phyloP scores from a whole-genome alignment of 2,329 filamentous ascomycete genomes.

The Monilinia fructigena region DNA sequence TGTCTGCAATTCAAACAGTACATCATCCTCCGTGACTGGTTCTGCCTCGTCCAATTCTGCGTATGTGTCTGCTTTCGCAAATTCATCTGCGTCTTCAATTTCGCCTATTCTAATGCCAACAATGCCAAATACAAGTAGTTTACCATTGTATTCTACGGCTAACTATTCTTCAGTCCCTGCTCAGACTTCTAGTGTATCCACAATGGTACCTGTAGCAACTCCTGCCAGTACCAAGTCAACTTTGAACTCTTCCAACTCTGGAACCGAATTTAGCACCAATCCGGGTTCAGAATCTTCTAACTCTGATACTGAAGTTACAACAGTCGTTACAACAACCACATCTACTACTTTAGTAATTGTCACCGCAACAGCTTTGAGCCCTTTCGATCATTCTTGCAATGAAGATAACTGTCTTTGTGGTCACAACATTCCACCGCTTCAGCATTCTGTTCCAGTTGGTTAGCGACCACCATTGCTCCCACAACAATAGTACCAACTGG shows the following conservation, averaged over 20 bases:
- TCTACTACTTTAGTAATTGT: neutral
- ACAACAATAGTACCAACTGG: neutral
- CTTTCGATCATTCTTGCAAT: neutral
- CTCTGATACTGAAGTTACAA: neutral
- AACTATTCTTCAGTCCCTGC: neutral
- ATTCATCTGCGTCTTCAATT: neutral
- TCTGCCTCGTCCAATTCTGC: neutral
- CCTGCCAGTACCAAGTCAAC: neutral
- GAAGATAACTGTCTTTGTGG: neutral
- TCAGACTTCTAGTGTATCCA: neutral
- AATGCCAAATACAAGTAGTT: neutral
- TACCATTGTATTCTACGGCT: neutral
- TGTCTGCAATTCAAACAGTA: neutral
- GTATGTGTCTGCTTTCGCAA: neutral
- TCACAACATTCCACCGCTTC: neutral
- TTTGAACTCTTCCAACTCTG: neutral
- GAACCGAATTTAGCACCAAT: neutral
- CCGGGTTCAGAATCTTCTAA: neutral
- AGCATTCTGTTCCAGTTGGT: constrained; percentile 2
- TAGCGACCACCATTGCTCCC: neutral
- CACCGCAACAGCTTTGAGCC: neutral
- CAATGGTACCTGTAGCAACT: too few species aligned
- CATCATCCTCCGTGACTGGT: neutral
- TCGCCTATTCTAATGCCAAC: neutral
- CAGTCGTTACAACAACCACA: constrained; percentile 5